Percentiles rank a stretch among this genome's conserved stretches.
Conservation (phyloP, 1,284 basidiomycete species). For the Fomitopsis betulina region DNA sequence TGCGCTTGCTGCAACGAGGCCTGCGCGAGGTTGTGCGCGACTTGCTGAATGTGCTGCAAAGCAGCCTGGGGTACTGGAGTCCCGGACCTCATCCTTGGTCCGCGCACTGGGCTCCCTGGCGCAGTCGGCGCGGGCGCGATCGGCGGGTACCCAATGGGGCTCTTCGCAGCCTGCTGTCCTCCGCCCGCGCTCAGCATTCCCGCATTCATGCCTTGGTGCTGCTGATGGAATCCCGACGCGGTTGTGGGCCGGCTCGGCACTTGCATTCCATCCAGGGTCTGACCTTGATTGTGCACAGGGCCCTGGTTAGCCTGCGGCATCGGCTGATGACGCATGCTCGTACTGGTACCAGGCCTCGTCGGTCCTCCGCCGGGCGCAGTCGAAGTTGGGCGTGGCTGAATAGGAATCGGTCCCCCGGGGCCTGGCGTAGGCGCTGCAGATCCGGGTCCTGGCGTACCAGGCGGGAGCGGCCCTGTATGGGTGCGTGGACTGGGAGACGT, state of each 20-base stretch:
- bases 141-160: slow-evolving; percentile 17
- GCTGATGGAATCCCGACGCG: slow-evolving; percentile 18
- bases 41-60: slow-evolving; percentile 2
- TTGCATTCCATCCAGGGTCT: slow-evolving; percentile 5
- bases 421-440: neutral
- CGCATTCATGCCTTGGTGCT: slow-evolving; percentile 18
- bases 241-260: slow-evolving; percentile 20
- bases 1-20: neutral
- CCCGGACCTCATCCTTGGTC: slow-evolving; percentile 20
- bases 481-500: slow-evolving; percentile 2
- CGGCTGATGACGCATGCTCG: slow-evolving; percentile 10
- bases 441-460: neutral
- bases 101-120: slow-evolving; percentile 19
- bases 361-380: slow-evolving; percentile 9
- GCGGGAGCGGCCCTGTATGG: neutral
- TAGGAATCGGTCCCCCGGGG: slow-evolving; percentile 13
- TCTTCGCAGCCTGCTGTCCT: slow-evolving; percentile 10
- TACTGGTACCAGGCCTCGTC: slow-evolving; percentile 19
- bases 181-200: slow-evolving; percentile 4
- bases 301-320: neutral
- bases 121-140: slow-evolving; percentile 23
- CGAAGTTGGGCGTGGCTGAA: slow-evolving; percentile 17
- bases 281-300: neutral
- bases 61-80: slow-evolving; percentile 13
- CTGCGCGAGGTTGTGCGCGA: neutral